These are phyloP conservation scores for Cystofilobasidium capitatum DNA, from an alignment of 768 basidiomycete species.

Conservation along the genomic window DNA sequence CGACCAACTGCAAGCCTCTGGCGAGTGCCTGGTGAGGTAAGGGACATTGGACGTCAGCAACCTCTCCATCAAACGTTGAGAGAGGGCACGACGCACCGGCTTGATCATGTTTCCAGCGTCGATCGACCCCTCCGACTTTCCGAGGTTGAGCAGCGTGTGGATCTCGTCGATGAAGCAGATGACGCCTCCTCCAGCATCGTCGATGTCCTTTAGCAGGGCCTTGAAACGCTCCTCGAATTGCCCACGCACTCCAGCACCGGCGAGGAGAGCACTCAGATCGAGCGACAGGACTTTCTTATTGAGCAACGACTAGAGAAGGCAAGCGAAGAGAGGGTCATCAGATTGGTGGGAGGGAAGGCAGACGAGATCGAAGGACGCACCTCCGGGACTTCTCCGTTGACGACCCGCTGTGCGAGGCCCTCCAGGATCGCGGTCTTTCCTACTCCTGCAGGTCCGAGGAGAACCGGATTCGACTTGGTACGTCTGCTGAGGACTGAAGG, in stretches of 20 bases:
- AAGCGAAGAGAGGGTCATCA: background rate
- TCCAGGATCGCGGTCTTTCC: conserved; percentile 90
- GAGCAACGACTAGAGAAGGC: conserved; percentile 56
- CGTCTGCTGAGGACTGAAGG: conserved; percentile 57
- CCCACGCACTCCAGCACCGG: conserved; percentile 81
- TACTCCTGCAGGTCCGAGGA: conserved; percentile 70
- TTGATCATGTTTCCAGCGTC: conserved; percentile 54
- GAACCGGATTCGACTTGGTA: conserved; percentile 64
- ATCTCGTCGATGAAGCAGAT: conserved; percentile 95
- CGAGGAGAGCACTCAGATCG: conserved; percentile 72
- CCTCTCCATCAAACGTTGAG: background rate
- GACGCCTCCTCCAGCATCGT: conserved; percentile 60
- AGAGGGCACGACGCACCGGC: conserved; percentile 8
- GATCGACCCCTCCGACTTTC: conserved; percentile 82
- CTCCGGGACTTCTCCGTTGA: conserved; percentile 83
- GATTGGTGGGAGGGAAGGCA: background rate
- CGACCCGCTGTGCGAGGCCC: conserved; percentile 75
- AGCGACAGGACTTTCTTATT: conserved; percentile 79
- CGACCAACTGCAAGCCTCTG: conserved; percentile 74
- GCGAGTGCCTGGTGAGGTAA: conserved; percentile 68
- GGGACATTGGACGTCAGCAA: background rate
- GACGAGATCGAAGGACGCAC: too few species aligned
- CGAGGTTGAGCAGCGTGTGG: conserved; percentile 70
- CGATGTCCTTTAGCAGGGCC: conserved; percentile 76
- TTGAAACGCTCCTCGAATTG: conserved; percentile 94